A percentile compares a stretch with the other conserved stretches of the same genome.
Conservation (phyloP, 495 filamentous ascomycete species). For the Aspergillus steynii region DNA sequence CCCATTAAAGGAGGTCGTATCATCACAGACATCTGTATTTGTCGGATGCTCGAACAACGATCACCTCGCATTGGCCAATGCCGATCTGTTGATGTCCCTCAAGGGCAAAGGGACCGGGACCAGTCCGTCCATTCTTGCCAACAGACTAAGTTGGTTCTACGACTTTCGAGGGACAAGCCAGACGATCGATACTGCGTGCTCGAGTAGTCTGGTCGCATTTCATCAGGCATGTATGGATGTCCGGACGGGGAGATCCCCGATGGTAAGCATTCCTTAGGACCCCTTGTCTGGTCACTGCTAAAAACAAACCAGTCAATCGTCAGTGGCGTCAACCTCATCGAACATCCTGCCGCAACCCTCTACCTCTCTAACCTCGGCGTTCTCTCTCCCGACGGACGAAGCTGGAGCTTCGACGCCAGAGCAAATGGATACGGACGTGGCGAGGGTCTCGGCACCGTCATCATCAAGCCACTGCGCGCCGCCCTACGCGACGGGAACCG, state of each 20-base stretch:
- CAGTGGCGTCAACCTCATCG: too few relatives aligned
- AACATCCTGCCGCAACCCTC: too few relatives aligned
- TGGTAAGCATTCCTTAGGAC: constrained; percentile 6
- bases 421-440: constrained; percentile 36
- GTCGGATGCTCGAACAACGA: constrained; percentile 18
- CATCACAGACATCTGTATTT: constrained; percentile 18
- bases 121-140: constrained; percentile 14
- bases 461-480: constrained; percentile 30
- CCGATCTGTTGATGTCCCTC: neutral
- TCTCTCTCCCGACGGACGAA: constrained; percentile 19
- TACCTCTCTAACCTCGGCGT: too few relatives aligned
- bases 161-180: constrained; percentile 28
- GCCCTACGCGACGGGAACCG: constrained; percentile 41
- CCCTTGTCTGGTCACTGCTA: too few relatives aligned
- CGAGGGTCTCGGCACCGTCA: constrained; percentile 32
- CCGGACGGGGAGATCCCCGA: constrained; percentile 30
- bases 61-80: constrained; percentile 8
- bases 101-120: constrained; percentile 11
- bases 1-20: constrained; percentile 3
- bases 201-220: constrained; percentile 31
- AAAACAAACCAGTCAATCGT: constrained; percentile 21
- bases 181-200: constrained; percentile 37
- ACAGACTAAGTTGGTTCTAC: constrained; percentile 32
- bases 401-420: constrained; percentile 31
- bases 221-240: constrained; percentile 42